phyloP scores from a whole-genome alignment of 352 stramenopile species.

The Lagenidium giganteum region DNA sequence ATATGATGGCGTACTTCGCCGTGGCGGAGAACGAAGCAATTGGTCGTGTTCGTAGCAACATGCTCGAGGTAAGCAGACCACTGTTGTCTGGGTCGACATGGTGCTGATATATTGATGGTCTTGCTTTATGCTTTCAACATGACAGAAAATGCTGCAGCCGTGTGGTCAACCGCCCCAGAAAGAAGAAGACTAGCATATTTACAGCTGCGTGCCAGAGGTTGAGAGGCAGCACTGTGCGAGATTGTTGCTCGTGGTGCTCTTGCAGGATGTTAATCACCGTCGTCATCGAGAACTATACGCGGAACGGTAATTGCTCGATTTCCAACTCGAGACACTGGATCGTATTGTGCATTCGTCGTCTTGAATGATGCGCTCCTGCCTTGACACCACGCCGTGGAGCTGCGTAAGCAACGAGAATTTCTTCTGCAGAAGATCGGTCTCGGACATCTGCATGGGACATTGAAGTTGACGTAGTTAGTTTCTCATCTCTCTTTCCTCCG shows the following conservation, averaged over 20 bases:
- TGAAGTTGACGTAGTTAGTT: not conserved
- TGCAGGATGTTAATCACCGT: slow-evolving; percentile 1
- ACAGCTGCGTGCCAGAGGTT: not conserved
- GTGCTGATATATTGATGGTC: not conserved
- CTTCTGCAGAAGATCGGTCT: slow-evolving; percentile 44
- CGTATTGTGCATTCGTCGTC: slow-evolving; percentile 63
- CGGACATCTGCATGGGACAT: slow-evolving; percentile 32
- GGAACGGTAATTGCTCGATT: slow-evolving; percentile 25
- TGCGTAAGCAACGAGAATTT: slow-evolving; percentile 48
- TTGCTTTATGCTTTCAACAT: not conserved
- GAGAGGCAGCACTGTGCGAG: not conserved
- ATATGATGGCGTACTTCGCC: slow-evolving; percentile 97
- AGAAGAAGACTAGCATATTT: slow-evolving; percentile 52
- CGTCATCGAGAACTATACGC: slow-evolving; percentile 1
- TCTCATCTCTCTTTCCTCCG: no score
- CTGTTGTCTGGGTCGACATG: not conserved
- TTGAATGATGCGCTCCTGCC: slow-evolving; percentile 44
- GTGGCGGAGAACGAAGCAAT: slow-evolving; percentile 97
- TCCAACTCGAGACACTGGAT: slow-evolving; percentile 74
- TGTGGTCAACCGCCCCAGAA: slow-evolving; percentile 68
- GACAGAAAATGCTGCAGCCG: slow-evolving; percentile 79
- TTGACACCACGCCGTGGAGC: slow-evolving; percentile 44
- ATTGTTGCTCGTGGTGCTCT: not conserved
- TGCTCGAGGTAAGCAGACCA: slow-evolving; percentile 70
- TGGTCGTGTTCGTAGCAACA: slow-evolving; percentile 87